Conservation (phyloP, 2,329 filamentous ascomycete genomes). For the Penicillium sp. region DNA sequence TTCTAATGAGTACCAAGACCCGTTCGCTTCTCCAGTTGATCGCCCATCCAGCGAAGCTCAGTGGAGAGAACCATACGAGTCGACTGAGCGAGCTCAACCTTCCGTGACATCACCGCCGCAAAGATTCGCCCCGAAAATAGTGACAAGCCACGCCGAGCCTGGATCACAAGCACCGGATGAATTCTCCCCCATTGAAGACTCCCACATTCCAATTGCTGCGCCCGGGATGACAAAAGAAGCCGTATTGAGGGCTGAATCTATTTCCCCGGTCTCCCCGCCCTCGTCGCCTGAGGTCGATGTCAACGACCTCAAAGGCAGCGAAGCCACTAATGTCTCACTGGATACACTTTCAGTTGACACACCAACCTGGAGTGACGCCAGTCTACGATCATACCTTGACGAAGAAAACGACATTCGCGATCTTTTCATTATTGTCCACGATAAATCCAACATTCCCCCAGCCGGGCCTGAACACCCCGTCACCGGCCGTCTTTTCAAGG, state of each 20-base stretch:
- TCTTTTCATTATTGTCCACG: conserved; percentile 86
- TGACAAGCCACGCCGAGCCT: conserved; percentile 27
- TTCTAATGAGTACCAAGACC: conserved; percentile 21
- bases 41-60: conserved; percentile 28
- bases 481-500: conserved; percentile 76
- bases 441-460: conserved; percentile 81
- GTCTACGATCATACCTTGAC: conserved; percentile 86
- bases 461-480: conserved; percentile 84
- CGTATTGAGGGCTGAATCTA: conserved; percentile 67
- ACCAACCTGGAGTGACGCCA: conserved; percentile 82
- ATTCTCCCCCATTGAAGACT: conserved; percentile 60
- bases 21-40: conserved; percentile 30
- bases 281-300: conserved; percentile 50
- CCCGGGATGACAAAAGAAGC: conserved; percentile 71
- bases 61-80: conserved; percentile 21
- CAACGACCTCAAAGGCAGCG: conserved; percentile 36
- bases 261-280: conserved; percentile 64
- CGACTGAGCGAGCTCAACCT: conserved; percentile 24
- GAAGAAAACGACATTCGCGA: conserved; percentile 87
- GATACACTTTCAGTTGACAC: conserved; percentile 60
- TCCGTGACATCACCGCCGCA: conserved; percentile 38
- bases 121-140: conserved; percentile 30
- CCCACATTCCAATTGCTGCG: conserved; percentile 48
- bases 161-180: conserved; percentile 70
- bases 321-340: conserved; percentile 55